phyloP scores from a whole-genome alignment of 2,329 filamentous ascomycete genomes.

The Arachnopeziza araneosa region DNA sequence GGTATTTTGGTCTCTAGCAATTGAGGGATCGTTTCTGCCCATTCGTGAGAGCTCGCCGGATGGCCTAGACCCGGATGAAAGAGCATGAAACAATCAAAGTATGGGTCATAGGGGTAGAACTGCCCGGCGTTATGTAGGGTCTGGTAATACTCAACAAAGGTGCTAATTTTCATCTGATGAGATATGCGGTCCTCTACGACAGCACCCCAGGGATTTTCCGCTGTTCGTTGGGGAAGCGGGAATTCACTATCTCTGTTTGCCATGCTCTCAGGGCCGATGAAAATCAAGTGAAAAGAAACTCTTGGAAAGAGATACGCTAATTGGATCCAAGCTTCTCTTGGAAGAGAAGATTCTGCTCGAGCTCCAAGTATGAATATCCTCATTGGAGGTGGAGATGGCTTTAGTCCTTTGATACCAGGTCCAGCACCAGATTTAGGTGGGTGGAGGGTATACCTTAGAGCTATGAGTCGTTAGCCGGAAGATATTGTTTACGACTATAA shows the following conservation, averaged over 20 bases:
- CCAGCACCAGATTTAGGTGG: constrained; percentile 76
- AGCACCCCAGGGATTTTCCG: constrained; percentile 87
- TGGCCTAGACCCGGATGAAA: constrained; percentile 97
- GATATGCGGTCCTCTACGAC: constrained; percentile 87
- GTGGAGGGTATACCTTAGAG: constrained; percentile 88
- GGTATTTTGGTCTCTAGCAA: constrained; percentile 94
- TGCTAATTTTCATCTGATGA: constrained; percentile 90
- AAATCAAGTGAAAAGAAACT: constrained; percentile 82
- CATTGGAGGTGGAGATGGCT: constrained; percentile 79
- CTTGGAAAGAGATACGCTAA: constrained; percentile 92
- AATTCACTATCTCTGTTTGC: constrained; percentile 88
- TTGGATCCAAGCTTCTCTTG: constrained; percentile 90
- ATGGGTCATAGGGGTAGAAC: constrained; percentile 93
- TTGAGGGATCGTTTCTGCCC: constrained; percentile 83
- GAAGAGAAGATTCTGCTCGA: constrained; percentile 93
- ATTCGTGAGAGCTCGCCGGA: constrained; percentile 87
- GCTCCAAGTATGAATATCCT: constrained; percentile 91
- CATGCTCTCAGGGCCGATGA: constrained; percentile 96
- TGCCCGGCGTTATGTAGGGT: constrained; percentile 86
- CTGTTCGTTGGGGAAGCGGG: constrained; percentile 78
- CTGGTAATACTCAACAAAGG: constrained; percentile 97
- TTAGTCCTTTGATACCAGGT: constrained; percentile 68
- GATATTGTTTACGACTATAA: not conserved
- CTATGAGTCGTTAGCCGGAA: constrained; percentile 39
- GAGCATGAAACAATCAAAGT: constrained; percentile 95